Base-by-base conservation (phyloP, 495 filamentous ascomycete genomes). In the Jackrogersella multiformis region DNA sequence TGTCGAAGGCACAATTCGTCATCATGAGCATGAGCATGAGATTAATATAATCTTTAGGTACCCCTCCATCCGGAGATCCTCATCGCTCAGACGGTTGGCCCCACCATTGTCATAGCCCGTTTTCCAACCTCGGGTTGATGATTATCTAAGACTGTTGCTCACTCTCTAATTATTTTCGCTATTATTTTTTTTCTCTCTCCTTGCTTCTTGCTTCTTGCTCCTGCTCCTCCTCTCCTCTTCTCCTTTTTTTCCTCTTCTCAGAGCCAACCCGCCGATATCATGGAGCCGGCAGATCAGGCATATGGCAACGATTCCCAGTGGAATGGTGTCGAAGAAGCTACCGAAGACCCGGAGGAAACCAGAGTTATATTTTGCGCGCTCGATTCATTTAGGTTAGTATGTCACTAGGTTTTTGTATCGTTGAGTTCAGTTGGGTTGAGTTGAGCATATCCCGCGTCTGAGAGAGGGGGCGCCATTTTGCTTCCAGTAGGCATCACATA, bases 321-420 rank as follows among this genome's bases (percentile, higher is more conserved):
- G 88, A 71, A 72, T 24, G 88, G 85, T 15, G 79, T 88, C 15
- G 85, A 86, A 65, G 83, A 88, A 61, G 80, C 84, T 45, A 82
- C 91, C 57, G 80, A 84, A 2, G 92, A 96, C 69, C 82, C 84
- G 0, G 92, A 94, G 53, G 93, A 97, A 76, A 79, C 85, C 18
- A 80, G 85, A 58, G 90, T 94, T 49, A 82, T 96, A 2, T 90
- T 90, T 74, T 86, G 87, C 28, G 88, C 90, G 0, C 77, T 96
- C 44, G 92, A 96, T 78, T 96, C 93, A 1, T 97, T 94, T 74
- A 85, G 88, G 93, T 96, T 79, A 75, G 92, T 87, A 51, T 86
- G 44, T 10, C 53, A 59, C 42, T 48, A 60, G 21, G 28, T 63
- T 41, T 12, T 21, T 65, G 32, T 65, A 36, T 67, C 30, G 45